phyloP scores from a whole-genome alignment of 2,329 filamentous ascomycete species.

The Ceratocystiopsis minuta region DNA sequence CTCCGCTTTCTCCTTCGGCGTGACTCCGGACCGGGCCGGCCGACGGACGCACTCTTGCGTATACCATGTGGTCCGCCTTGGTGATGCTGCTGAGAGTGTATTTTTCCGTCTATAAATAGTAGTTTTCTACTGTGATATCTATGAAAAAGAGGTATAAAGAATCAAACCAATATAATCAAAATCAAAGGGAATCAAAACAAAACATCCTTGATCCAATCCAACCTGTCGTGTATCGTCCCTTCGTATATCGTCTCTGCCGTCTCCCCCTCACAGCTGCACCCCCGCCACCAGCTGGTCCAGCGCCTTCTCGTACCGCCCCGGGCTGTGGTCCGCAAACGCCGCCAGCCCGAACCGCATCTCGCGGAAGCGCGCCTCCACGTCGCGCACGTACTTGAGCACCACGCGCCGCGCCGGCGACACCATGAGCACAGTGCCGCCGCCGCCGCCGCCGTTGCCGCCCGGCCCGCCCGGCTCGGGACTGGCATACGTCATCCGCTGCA shows the following conservation, averaged over 20 bases:
- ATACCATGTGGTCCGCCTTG: no score
- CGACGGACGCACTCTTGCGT: no score
- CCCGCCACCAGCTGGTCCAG: constrained; percentile 34
- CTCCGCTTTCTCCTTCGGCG: no score
- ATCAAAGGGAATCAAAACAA: no score
- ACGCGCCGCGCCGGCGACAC: constrained; percentile 45
- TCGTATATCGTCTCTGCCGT: background rate
- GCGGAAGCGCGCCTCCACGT: constrained; percentile 52
- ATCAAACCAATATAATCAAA: no score
- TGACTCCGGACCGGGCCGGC: no score
- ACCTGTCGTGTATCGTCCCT: background rate
- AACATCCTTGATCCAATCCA: no score
- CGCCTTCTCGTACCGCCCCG: constrained; percentile 53
- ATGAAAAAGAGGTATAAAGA: no score
- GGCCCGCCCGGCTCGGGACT: no score
- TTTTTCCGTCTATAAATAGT: no score
- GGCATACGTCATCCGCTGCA: constrained; percentile 48
- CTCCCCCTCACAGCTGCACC: background rate
- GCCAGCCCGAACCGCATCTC: constrained; percentile 55
- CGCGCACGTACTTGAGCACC: constrained; percentile 50
- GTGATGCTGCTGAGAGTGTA: no score
- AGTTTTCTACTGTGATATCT: no score
- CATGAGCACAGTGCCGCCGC: constrained; percentile 3
- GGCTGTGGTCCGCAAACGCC: constrained; percentile 62
- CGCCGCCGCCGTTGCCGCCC: constrained; percentile 9